These are phyloP conservation scores for Pterocarpus macrocarpus DNA, from an alignment of 306 rosid species.

Conservation along the genomic window DNA sequence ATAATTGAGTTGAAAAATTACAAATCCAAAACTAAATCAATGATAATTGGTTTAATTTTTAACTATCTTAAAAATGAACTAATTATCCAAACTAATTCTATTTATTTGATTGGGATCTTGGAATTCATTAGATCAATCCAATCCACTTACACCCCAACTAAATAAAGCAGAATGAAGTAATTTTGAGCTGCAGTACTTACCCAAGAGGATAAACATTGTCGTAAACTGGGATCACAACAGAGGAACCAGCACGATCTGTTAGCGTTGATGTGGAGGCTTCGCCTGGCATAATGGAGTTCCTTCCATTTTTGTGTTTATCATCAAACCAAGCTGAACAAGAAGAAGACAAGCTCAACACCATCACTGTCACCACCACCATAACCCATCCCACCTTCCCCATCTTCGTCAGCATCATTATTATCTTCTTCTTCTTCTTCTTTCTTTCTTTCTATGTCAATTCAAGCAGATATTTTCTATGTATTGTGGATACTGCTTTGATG, in stretches of 20 bases:
- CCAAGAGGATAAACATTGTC: constrained; percentile 94
- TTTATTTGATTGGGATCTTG: no score
- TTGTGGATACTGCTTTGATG: background rate
- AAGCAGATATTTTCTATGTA: background rate
- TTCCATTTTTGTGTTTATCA: constrained; percentile 48
- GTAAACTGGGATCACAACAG: constrained; percentile 70
- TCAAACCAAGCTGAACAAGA: constrained; percentile 72
- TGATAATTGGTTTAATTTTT: no score
- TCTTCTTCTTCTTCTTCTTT: constrained; percentile 18
- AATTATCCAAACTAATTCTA: no score
- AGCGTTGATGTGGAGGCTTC: constrained; percentile 55
- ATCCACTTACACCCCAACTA: no score
- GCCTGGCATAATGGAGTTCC: constrained; percentile 53
- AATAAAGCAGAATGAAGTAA: no score
- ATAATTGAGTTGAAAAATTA: no score
- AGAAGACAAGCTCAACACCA: constrained; percentile 48
- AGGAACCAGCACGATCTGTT: constrained; percentile 63
- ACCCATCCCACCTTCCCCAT: constrained; percentile 41
- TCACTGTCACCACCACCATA: constrained; percentile 42
- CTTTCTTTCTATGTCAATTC: background rate
- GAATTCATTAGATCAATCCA: no score
- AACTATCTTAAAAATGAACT: no score
- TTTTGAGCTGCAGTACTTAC: constrained; percentile 41
- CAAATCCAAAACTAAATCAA: no score
- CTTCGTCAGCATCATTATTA: constrained; percentile 41